Evolutionary conservation across 495 filamentous ascomycete species (phyloP).

Genomic region (Stereocaulon alpinum): DNA sequence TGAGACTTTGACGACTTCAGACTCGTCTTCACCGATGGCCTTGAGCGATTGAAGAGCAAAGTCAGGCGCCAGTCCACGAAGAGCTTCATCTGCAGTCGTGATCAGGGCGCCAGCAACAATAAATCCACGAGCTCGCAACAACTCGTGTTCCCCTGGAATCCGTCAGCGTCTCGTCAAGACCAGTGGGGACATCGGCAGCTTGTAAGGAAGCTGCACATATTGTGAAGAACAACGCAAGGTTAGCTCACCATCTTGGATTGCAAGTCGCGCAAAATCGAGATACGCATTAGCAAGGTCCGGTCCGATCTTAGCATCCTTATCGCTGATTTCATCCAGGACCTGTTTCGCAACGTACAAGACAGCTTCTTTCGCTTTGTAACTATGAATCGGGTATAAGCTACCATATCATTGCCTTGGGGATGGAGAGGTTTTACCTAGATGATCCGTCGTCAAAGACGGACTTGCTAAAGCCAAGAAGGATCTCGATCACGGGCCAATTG

Average conservation of each 20-base stretch:
- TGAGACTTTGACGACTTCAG: constrained; percentile 83
- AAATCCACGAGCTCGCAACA: constrained; percentile 77
- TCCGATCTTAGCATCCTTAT: constrained; percentile 56
- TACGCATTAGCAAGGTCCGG: constrained; percentile 58
- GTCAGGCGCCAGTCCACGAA: constrained; percentile 42
- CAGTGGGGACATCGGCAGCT: constrained; percentile 21
- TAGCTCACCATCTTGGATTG: constrained; percentile 48
- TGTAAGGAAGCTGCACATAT: neutral
- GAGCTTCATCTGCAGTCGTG: constrained; percentile 44
- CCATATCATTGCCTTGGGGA: neutral
- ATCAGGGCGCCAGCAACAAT: constrained; percentile 67
- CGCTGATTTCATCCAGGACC: constrained; percentile 68
- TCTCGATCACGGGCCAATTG: constrained; percentile 74
- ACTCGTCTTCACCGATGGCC: constrained; percentile 59
- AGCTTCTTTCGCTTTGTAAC: constrained; percentile 51
- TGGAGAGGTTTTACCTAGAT: constrained; percentile 38
- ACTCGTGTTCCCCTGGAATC: constrained; percentile 36
- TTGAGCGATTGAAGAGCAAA: constrained; percentile 70
- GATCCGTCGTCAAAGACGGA: constrained; percentile 47
- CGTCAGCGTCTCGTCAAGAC: neutral
- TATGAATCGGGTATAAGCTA: neutral
- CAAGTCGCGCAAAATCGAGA: constrained; percentile 65
- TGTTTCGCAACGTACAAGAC: constrained; percentile 72
- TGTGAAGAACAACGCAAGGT: too few relatives aligned
- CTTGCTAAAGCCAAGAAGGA: constrained; percentile 61